Conservation (phyloP, 1,284 basidiomycete genomes). For the Apiotrichum montevideense region DNA sequence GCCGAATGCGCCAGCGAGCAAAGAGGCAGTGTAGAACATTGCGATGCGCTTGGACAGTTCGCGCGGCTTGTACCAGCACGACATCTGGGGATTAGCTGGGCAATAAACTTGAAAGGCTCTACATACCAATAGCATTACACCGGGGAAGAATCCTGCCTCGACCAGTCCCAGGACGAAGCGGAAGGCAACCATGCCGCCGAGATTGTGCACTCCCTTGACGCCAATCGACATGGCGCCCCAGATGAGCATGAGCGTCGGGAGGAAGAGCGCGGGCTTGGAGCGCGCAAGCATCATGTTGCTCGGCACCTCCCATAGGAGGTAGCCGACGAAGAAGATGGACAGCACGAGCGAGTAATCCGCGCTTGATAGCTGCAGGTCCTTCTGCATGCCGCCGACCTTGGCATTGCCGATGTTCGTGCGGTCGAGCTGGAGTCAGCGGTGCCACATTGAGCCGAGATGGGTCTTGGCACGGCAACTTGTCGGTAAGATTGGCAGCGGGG, state of each 20-base stretch:
- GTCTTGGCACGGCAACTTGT: no score
- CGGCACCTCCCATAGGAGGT: slow-evolving; percentile 40
- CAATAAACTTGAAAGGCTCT: no score
- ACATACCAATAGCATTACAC: slow-evolving; percentile 32
- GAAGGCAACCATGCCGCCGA: slow-evolving; percentile 43
- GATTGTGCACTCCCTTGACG: slow-evolving; percentile 37
- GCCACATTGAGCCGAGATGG: no score
- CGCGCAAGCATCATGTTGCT: slow-evolving; percentile 43
- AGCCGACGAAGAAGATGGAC: slow-evolving; percentile 44
- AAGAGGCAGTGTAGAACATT: slow-evolving; percentile 38
- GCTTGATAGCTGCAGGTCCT: slow-evolving; percentile 32
- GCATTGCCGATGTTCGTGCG: slow-evolving; percentile 34
- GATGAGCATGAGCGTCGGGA: slow-evolving; percentile 36
- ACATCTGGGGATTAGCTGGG: slow-evolving; percentile 8
- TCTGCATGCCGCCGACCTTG: slow-evolving; percentile 41
- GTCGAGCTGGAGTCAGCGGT: slow-evolving; percentile 21
- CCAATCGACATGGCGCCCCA: slow-evolving; percentile 39
- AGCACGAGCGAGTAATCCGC: slow-evolving; percentile 42
- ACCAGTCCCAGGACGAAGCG: slow-evolving; percentile 43
- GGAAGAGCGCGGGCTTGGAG: slow-evolving; percentile 40
- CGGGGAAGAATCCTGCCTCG: slow-evolving; percentile 44
- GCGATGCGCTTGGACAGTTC: slow-evolving; percentile 39
- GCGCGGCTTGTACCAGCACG: slow-evolving; percentile 41
- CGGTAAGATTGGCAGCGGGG: no score
- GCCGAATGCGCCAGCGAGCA: slow-evolving; percentile 40